Base-by-base conservation (phyloP, 2,329 filamentous ascomycete species). In the Pestalotiopsis sp. region DNA sequence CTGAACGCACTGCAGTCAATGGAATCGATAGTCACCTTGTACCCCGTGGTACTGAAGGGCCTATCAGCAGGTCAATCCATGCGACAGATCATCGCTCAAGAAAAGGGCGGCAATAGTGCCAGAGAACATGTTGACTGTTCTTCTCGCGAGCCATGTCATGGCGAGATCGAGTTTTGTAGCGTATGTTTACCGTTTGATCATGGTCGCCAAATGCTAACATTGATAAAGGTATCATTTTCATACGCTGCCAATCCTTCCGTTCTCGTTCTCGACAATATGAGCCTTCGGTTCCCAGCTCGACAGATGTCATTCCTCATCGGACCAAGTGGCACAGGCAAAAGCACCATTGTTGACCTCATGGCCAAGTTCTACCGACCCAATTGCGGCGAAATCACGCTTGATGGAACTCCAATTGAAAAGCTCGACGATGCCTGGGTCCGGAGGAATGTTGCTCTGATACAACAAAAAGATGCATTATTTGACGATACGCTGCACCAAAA, bases 271-370 rank as follows among this genome's bases (percentile, higher is more conserved):
- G 80, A 86, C 1, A 81, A 86, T 6, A 87, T 88, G 0, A 90
- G 85, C 0, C 86, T 98, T 70, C 87, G 85, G 72, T 95, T 98
- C 68, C 87, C 90, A 0, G 85, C 91, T 0, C 91, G 92, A 0
- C 85, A 92, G 70, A 89, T 91, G 3, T 93, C 90, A 0, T 98
- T 96, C 75, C 84, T 98, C 2, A 88, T 98, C 64, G 96, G 95
- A 0, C 88, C 87, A 74, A 97, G 94, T 75, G 96, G 96, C 0
- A 97, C 93, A 2, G 95, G 95, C 0, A 98, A 98, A 79, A 97
- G 94, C 73, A 98, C 95, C 0, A 76, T 98, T 1, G 91, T 92
- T 1, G 94, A 93, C 75, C 84, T 98, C 0, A 84, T 98, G 0
- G 85, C 94, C 64, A 88, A 91, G 13, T 92, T 97, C 73, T 97